These are phyloP conservation scores for Schoenoplectus tabernaemontani DNA, from an alignment of 202 grass and related monocot species.

Conservation along the genomic window DNA sequence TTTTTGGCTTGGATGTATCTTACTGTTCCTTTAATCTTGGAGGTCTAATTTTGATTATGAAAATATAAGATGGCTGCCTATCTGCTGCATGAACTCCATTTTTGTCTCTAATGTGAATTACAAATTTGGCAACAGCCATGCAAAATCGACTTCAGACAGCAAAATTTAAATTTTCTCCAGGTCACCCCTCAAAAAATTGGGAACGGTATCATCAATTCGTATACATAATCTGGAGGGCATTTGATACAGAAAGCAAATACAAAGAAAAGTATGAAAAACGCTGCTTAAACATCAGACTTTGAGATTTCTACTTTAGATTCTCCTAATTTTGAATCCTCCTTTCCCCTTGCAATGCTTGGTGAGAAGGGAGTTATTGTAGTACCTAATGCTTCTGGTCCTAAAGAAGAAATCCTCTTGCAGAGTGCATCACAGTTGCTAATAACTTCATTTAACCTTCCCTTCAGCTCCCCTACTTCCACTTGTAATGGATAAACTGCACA, in stretches of 20 bases:
- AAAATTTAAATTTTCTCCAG: background rate
- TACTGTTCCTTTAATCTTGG: background rate
- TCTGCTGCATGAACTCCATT: background rate
- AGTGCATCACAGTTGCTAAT: slow-evolving; percentile 81
- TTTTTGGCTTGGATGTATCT: background rate
- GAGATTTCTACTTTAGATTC: slow-evolving; percentile 22
- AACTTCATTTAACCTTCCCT: slow-evolving; percentile 85
- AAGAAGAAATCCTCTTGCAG: slow-evolving; percentile 62
- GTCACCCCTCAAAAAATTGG: background rate
- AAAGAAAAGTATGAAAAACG: background rate
- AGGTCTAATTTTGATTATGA: background rate
- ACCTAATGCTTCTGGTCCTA: slow-evolving; percentile 51
- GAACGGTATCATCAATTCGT: background rate
- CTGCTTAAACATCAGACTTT: slow-evolving; percentile 1
- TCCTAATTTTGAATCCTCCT: slow-evolving; percentile 22
- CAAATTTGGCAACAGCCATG: background rate
- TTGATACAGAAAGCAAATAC: slow-evolving; percentile 1
- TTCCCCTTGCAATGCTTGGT: slow-evolving; percentile 10
- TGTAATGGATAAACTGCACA: slow-evolving; percentile 62
- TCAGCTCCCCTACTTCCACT: slow-evolving; percentile 80
- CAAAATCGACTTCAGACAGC: background rate
- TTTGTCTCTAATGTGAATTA: background rate
- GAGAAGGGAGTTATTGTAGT: slow-evolving; percentile 40
- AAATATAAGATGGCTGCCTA: background rate
- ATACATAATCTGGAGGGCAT: background rate